A percentile compares a stretch with the other conserved stretches of the same genome.
Evolutionary conservation across 1,284 basidiomycete species (phyloP).

Genomic region (Ceratorhiza oryzae-sativae): DNA sequence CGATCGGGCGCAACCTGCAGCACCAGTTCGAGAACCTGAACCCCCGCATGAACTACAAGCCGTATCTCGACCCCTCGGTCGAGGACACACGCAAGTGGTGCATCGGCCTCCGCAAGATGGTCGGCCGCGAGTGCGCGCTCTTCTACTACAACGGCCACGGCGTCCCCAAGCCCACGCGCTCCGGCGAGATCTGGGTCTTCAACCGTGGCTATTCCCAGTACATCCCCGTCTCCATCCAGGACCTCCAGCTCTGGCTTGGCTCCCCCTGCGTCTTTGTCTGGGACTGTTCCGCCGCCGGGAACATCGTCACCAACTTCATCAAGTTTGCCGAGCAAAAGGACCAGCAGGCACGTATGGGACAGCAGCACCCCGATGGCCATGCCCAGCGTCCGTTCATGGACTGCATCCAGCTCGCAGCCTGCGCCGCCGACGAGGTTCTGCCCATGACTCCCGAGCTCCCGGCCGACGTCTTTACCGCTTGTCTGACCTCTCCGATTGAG

Average conservation of each 20-base stretch:
- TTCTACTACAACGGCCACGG: conserved; percentile 99
- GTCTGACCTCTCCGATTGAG: conserved; percentile 97
- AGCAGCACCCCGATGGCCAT: conserved; percentile 43
- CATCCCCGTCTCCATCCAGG: conserved; percentile 93
- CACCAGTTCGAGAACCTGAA: conserved; percentile 97
- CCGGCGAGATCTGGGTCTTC: conserved; percentile 99
- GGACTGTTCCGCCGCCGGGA: conserved; percentile 97
- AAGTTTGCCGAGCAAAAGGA: conserved; percentile 87
- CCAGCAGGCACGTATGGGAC: conserved; percentile 62
- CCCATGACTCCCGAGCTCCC: conserved; percentile 97
- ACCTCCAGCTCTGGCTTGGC: conserved; percentile 90
- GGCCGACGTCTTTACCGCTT: conserved; percentile 97
- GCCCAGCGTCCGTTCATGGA: conserved; percentile 77
- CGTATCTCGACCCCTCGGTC: conserved; percentile 92
- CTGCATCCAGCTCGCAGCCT: conserved; percentile 95
- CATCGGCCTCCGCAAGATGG: conserved; percentile 81
- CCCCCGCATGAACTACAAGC: conserved; percentile 88
- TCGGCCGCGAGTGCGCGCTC: conserved; percentile 92
- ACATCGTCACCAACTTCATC: conserved; percentile 92
- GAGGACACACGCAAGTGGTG: conserved; percentile 95
- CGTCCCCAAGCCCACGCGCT: conserved; percentile 94
- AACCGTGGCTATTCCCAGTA: conserved; percentile 98
- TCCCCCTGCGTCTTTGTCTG: conserved; percentile 98
- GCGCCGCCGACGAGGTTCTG: conserved; percentile 88
- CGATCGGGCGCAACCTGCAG: conserved; percentile 90